phyloP scores from a whole-genome alignment of 176 grass and related monocot species.

The Zea luxurians region DNA sequence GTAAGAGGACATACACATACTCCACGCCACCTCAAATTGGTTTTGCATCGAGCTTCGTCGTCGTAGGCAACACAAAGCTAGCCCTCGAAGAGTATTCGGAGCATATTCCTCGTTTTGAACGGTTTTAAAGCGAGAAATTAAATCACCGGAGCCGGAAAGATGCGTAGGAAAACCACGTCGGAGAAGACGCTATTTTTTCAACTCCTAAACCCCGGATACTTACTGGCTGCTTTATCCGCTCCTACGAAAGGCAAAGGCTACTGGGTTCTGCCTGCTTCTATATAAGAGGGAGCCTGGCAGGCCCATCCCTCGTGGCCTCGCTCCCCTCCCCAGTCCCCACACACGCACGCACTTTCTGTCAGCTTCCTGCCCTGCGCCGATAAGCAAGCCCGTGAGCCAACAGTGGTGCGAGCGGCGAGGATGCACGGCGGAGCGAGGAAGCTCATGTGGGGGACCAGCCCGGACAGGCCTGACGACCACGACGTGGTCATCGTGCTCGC shows the following conservation, averaged over 20 bases:
- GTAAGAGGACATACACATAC: background rate
- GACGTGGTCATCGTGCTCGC: conserved; percentile 69
- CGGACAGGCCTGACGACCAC: conserved; percentile 29
- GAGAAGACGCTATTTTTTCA: no score
- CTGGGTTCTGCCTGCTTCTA: conserved; percentile 7
- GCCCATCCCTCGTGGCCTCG: background rate
- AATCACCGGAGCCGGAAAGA: background rate
- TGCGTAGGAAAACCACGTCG: background rate
- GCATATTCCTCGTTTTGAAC: conserved; percentile 4
- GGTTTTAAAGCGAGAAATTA: background rate
- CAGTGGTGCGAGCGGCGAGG: background rate
- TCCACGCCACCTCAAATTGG: background rate
- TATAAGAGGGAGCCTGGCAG: background rate
- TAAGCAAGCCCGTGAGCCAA: conserved; percentile 32
- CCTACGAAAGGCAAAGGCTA: background rate
- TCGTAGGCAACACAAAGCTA: background rate
- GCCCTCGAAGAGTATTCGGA: background rate
- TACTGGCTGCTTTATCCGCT: background rate
- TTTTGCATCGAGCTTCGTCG: background rate
- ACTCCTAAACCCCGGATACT: background rate
- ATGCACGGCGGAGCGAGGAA: conserved; percentile 34
- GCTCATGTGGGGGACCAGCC: conserved; percentile 20
- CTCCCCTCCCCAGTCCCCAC: conserved; percentile 17
- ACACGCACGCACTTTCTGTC: conserved; percentile 23
- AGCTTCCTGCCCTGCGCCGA: conserved; percentile 36